Percentiles rank a stretch among this genome's conserved stretches.
These are phyloP conservation scores for Rhododendron ovatum DNA, from an alignment of 148 eudicot species.

Conservation along the genomic window DNA sequence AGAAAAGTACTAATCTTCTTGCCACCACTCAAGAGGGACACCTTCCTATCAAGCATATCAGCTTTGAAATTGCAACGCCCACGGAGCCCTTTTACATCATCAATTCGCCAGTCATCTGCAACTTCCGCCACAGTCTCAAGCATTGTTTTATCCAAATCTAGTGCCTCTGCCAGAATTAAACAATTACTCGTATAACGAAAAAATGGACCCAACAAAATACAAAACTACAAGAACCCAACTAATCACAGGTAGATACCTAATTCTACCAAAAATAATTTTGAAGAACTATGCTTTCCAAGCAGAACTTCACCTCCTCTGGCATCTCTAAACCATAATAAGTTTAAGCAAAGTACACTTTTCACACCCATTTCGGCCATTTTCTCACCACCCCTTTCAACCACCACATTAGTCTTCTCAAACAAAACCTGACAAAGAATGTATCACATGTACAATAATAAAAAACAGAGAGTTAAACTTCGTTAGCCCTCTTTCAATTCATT, in stretches of 20 bases:
- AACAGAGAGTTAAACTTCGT: neutral
- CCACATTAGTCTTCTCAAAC: constrained; percentile 61
- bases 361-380: constrained; percentile 96
- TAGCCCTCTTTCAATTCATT: too few relatives aligned
- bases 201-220: neutral
- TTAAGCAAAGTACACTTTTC: constrained; percentile 90
- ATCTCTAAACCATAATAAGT: constrained; percentile 72
- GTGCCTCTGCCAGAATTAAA: constrained; percentile 76
- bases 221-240: neutral
- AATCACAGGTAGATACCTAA: neutral
- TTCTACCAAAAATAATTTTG: constrained; percentile 95
- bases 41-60: constrained; percentile 94
- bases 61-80: constrained; percentile 31
- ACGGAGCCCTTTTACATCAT: constrained; percentile 85
- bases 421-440: constrained; percentile 48
- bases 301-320: constrained; percentile 48
- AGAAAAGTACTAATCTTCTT: constrained; percentile 56
- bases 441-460: neutral
- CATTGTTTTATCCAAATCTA: constrained; percentile 80
- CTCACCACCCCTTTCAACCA: constrained; percentile 71
- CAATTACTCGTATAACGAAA: neutral
- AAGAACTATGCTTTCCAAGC: constrained; percentile 85
- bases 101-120: constrained; percentile 87
- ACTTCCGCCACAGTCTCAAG: constrained; percentile 82
- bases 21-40: constrained; percentile 86